Evolutionary conservation across 192 early-diverging fungal genomes (phyloP).

Genomic region (Coemansia aciculifera): DNA sequence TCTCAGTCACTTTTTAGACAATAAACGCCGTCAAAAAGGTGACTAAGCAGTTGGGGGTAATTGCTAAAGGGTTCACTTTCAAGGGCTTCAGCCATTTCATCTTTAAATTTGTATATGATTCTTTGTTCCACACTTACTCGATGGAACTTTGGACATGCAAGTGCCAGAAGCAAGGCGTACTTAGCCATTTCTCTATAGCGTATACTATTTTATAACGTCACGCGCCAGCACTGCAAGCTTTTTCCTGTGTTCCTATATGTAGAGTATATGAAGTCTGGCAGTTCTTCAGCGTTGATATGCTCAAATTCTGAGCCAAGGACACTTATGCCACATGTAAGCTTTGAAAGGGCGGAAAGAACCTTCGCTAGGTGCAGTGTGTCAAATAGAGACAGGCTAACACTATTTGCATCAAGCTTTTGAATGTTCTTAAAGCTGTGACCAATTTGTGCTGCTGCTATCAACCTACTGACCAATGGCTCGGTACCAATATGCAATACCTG

Average conservation of each 20-base stretch:
- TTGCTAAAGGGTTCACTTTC: not conserved
- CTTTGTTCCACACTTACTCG: not conserved
- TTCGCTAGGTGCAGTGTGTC: not conserved
- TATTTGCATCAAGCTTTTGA: not conserved
- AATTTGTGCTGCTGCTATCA: not conserved
- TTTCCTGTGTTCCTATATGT: not conserved
- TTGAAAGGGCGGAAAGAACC: not conserved
- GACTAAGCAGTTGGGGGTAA: not conserved
- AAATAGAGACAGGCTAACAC: not conserved
- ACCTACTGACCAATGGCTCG: not conserved
- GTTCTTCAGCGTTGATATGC: not conserved
- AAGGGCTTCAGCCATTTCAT: not conserved
- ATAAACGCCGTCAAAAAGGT: not conserved
- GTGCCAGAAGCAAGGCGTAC: not conserved
- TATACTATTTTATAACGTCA: not conserved
- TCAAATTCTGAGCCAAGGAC: not conserved
- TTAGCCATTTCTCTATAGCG: not conserved
- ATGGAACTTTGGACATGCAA: not conserved
- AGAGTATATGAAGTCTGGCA: not conserved
- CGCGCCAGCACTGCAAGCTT: not conserved
- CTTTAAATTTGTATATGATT: not conserved
- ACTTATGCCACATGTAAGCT: not conserved
- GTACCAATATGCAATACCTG: not conserved
- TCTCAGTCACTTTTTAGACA: not conserved
- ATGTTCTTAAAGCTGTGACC: not conserved